Conservation (phyloP, 2,329 filamentous ascomycete species). For the Pestalotiopsis sp. region DNA sequence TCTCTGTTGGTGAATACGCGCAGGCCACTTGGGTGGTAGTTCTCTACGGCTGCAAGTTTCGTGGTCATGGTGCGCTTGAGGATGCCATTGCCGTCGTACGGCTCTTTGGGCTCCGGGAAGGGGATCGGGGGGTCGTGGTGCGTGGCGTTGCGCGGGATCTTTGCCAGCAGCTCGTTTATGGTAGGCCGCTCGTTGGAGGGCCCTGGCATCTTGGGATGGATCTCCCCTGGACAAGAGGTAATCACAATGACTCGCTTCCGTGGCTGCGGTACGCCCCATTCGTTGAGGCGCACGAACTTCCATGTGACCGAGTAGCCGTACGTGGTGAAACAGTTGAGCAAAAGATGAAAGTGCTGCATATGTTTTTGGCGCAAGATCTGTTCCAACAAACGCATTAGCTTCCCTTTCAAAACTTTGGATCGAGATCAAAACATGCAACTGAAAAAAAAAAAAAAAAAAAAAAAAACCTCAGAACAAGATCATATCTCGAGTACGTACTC, state of each 20-base stretch:
- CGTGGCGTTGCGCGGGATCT: slow-evolving; percentile 25
- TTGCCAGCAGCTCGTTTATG: slow-evolving; percentile 39
- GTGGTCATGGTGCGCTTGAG: slow-evolving; percentile 64
- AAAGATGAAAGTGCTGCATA: slow-evolving; percentile 51
- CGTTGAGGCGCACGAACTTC: slow-evolving; percentile 56
- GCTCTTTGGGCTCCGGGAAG: slow-evolving; percentile 25
- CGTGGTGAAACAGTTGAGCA: slow-evolving; percentile 65
- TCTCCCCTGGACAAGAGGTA: slow-evolving; percentile 67
- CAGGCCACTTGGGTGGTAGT: slow-evolving; percentile 65
- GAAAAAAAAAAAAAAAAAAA: no score
- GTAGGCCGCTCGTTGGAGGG: slow-evolving; percentile 58
- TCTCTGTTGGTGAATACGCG: slow-evolving; percentile 68
- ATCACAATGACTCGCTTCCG: slow-evolving; percentile 57
- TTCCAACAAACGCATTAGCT: neutral
- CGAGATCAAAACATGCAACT: no score
- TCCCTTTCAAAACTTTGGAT: neutral
- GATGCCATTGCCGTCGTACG: slow-evolving; percentile 47
- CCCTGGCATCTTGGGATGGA: slow-evolving; percentile 64
- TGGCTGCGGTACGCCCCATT: slow-evolving; percentile 51
- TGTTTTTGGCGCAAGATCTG: slow-evolving; percentile 53
- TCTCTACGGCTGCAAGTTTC: slow-evolving; percentile 46
- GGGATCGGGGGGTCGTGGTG: slow-evolving; percentile 39
- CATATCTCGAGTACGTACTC: slow-evolving; percentile 31
- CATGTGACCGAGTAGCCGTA: slow-evolving; percentile 71
- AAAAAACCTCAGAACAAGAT: no score